Evolutionary conservation across 2,329 filamentous ascomycete genomes (phyloP).

Genomic region (Geosmithia morbida): DNA sequence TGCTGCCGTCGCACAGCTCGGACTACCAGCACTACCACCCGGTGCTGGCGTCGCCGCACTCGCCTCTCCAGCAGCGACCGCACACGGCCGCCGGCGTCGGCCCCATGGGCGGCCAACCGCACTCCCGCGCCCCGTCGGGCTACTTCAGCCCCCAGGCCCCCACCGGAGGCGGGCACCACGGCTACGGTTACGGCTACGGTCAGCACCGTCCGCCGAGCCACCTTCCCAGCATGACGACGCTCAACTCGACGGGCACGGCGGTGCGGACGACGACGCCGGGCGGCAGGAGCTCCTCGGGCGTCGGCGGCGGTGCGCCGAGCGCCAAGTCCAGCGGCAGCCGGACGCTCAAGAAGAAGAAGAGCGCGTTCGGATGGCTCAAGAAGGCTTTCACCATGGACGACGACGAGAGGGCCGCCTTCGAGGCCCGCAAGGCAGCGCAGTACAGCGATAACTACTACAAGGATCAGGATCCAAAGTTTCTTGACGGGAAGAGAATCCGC

Average conservation of each 20-base stretch:
- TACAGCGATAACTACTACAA: slow-evolving; percentile 34
- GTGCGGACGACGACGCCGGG: slow-evolving; percentile 6
- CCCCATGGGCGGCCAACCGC: too few relatives aligned
- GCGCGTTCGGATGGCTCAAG: slow-evolving; percentile 54
- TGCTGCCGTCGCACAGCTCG: slow-evolving; percentile 31
- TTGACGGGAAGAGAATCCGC: slow-evolving; percentile 38
- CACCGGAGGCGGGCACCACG: too few relatives aligned
- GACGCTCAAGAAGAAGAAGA: slow-evolving; percentile 50
- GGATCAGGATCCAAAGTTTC: slow-evolving; percentile 32
- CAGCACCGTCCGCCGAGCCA: slow-evolving; percentile 29
- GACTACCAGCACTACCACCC: slow-evolving; percentile 46
- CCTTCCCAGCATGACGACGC: slow-evolving; percentile 38
- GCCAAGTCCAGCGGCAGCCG: slow-evolving; percentile 4
- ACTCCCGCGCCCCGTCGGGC: slow-evolving; percentile 11
- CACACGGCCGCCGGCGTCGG: slow-evolving; percentile 24
- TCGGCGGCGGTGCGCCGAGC: slow-evolving; percentile 3
- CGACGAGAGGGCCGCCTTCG: slow-evolving; percentile 45
- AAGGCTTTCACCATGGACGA: slow-evolving; percentile 53
- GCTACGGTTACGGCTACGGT: too few relatives aligned
- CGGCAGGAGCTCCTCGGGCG: slow-evolving; percentile 11
- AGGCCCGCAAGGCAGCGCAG: slow-evolving; percentile 34
- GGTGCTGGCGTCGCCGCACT: slow-evolving; percentile 48
- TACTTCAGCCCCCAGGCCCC: slow-evolving; percentile 24
- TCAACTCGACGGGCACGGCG: slow-evolving; percentile 11
- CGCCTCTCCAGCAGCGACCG: slow-evolving; percentile 44